Evolutionary conservation across 139 green algal genomes (phyloP).

Genomic region (Chlamydomonas sphaeroides): DNA sequence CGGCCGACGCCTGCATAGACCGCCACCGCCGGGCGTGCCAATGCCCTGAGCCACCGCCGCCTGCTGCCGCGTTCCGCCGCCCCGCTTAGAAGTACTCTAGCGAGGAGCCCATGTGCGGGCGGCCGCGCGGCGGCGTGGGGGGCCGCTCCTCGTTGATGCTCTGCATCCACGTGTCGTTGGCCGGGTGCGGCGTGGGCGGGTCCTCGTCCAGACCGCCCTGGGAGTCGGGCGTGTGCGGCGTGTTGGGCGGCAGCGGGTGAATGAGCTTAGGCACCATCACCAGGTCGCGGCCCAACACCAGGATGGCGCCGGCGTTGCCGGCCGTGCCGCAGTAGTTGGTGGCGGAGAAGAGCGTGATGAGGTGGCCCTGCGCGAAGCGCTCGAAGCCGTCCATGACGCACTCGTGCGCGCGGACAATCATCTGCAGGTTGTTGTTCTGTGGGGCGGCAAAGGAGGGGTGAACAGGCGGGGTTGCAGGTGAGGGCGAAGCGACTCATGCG

Average conservation of each 20-base stretch:
- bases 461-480: too few species aligned
- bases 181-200: slow-evolving; percentile 5
- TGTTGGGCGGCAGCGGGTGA: slow-evolving; percentile 94
- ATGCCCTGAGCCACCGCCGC: too few species aligned
- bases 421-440: slow-evolving; percentile 94
- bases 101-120: slow-evolving; percentile 67
- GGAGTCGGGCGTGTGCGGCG: slow-evolving; percentile 70
- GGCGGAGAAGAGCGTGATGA: slow-evolving; percentile 98
- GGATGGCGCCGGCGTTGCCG: slow-evolving; percentile 97
- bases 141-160: slow-evolving; percentile 92
- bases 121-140: slow-evolving; percentile 88
- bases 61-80: background rate
- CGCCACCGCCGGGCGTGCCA: too few species aligned
- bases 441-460: background rate
- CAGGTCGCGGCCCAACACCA: slow-evolving; percentile 95
- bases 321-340: slow-evolving; percentile 99
- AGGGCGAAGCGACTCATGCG: too few species aligned
- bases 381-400: slow-evolving; percentile 99
- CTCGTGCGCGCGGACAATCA: slow-evolving; percentile 99
- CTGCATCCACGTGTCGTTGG: slow-evolving; percentile 73
- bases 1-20: too few species aligned
- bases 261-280: slow-evolving; percentile 99
- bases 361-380: slow-evolving; percentile 95
- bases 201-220: slow-evolving; percentile 54
- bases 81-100: slow-evolving; percentile 72